A percentile compares a stretch with the other conserved stretches of the same genome.
phyloP scores from a whole-genome alignment of 352 stramenopile genomes.

The Plasmopara viticola region DNA sequence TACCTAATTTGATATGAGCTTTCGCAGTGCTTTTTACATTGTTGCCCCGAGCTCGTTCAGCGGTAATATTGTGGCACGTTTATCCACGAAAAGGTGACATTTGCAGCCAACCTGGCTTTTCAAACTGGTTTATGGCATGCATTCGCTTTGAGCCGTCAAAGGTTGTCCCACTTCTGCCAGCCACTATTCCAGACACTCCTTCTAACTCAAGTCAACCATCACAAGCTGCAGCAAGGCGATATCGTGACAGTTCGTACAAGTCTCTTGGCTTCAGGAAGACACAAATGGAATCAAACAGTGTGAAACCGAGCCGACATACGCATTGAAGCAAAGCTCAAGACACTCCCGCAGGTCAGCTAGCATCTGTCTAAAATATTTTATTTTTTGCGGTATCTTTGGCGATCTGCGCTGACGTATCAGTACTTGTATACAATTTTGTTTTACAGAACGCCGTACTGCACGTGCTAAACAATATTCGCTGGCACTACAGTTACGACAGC shows the following conservation, averaged over 20 bases:
- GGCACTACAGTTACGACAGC: constrained; percentile 49
- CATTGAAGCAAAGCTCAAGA: constrained; percentile 22
- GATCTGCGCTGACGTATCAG: too few species aligned
- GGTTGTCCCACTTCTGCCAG: too few species aligned
- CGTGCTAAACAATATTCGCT: constrained; percentile 46
- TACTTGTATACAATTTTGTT: neutral
- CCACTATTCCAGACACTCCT: too few species aligned
- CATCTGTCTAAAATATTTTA: too few species aligned
- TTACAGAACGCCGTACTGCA: constrained; percentile 31
- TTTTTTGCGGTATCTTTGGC: too few species aligned
- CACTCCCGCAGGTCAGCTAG: neutral
- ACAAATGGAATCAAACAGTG: constrained; percentile 8
- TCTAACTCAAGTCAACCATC: neutral
- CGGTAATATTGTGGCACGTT: constrained; percentile 39
- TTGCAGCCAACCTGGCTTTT: constrained; percentile 8
- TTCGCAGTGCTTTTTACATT: constrained; percentile 40
- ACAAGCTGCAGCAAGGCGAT: constrained; percentile 17
- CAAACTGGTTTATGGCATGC: constrained; percentile 35
- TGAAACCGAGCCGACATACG: constrained; percentile 38
- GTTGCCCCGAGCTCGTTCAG: constrained; percentile 31
- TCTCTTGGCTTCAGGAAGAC: constrained; percentile 5
- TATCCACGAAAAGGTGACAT: constrained; percentile 30
- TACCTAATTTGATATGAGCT: constrained; percentile 6
- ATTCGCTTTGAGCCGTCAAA: constrained; percentile 35
- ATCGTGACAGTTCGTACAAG: constrained; percentile 11